phyloP scores from a whole-genome alignment of 2,329 filamentous ascomycete genomes.

The Aspergillus sp. region DNA sequence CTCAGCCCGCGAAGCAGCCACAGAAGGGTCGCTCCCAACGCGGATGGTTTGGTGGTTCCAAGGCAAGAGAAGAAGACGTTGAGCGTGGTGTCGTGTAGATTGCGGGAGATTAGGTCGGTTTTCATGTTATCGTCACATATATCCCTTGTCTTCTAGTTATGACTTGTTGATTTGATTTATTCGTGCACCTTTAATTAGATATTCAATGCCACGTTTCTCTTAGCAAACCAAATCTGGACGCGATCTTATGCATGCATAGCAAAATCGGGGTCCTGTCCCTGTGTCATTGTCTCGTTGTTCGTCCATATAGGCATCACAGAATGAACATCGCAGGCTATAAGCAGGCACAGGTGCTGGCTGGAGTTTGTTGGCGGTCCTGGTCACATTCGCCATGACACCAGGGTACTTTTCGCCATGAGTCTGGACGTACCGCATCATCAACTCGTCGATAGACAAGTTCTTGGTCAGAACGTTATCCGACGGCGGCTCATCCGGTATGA shows the following conservation, averaged over 20 bases:
- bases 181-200: not conserved
- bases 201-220: constrained; percentile 3
- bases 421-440: constrained; percentile 83
- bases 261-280: constrained; percentile 41
- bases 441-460: constrained; percentile 78
- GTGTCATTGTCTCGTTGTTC: constrained; percentile 49
- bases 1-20: constrained; percentile 17
- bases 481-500: constrained; percentile 34
- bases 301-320: constrained; percentile 63
- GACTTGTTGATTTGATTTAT: constrained; percentile 1
- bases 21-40: constrained; percentile 17
- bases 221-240: constrained; percentile 20
- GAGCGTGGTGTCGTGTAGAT: constrained; percentile 16
- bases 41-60: constrained; percentile 23
- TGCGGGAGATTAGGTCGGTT: not conserved
- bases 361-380: constrained; percentile 81
- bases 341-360: constrained; percentile 34
- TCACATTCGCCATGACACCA: constrained; percentile 89
- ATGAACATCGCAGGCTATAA: constrained; percentile 44
- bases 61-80: constrained; percentile 19
- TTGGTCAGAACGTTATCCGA: constrained; percentile 29
- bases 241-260: constrained; percentile 40
- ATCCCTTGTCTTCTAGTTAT: not conserved
- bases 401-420: constrained; percentile 80
- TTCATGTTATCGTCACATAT: not conserved